phyloP scores from a whole-genome alignment of 2,329 filamentous ascomycete genomes.

The Conoideocrella luteorostrata region DNA sequence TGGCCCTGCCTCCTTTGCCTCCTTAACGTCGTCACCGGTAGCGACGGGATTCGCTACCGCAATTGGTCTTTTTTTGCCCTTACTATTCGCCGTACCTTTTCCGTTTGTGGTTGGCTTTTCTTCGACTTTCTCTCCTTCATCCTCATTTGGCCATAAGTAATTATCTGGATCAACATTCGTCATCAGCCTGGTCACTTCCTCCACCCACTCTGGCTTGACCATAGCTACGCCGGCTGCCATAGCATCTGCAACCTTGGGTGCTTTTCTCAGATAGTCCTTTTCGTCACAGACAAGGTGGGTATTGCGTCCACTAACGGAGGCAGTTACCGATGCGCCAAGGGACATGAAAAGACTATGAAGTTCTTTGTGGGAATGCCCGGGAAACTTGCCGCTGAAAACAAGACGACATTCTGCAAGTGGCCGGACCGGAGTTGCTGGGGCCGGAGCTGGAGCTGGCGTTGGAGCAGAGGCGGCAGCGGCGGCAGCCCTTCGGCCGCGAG shows the following conservation, averaged over 20 bases:
- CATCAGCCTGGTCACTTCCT: constrained; percentile 39
- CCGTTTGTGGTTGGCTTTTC: constrained; percentile 5
- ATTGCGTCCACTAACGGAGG: constrained; percentile 40
- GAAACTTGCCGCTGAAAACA: constrained; percentile 55
- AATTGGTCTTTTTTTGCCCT: constrained; percentile 21
- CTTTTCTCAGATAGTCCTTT: constrained; percentile 42
- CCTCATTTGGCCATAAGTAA: constrained; percentile 17
- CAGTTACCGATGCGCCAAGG: constrained; percentile 44
- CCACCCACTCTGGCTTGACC: constrained; percentile 55
- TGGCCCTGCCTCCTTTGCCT: constrained; percentile 12
- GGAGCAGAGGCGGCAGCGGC: constrained; percentile 5
- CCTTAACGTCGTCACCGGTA: constrained; percentile 14
- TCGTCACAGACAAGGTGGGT: constrained; percentile 53
- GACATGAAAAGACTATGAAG: constrained; percentile 39
- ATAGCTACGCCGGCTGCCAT: constrained; percentile 43
- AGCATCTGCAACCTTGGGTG: constrained; percentile 46
- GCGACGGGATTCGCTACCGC: constrained; percentile 14
- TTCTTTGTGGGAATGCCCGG: constrained; percentile 43
- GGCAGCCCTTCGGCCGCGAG: constrained; percentile 11
- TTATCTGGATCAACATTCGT: constrained; percentile 17
- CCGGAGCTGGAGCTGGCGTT: constrained; percentile 7
- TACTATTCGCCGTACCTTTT: constrained; percentile 17
- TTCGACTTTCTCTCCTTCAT: neutral
- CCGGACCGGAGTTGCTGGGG: constrained; percentile 10
- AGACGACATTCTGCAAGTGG: constrained; percentile 45